phyloP scores from a whole-genome alignment of 2,329 filamentous ascomycete species.

The Ophiostoma fasciatum region DNA sequence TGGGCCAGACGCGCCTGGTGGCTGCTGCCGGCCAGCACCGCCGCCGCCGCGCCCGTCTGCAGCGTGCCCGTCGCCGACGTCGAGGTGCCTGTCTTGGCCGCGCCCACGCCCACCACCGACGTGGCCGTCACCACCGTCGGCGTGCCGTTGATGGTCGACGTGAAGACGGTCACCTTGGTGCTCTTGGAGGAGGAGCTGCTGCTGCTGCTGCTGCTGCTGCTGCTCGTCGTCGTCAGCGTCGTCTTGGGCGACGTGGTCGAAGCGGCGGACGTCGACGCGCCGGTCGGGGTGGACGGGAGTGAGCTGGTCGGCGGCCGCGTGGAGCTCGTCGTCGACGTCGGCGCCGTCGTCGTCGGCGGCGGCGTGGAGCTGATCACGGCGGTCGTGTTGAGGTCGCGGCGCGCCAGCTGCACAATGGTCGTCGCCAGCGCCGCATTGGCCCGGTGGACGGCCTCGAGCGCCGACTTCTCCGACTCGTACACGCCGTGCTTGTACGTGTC shows the following conservation, averaged over 20 bases:
- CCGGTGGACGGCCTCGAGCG: conserved; percentile 46
- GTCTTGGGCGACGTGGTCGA: conserved; percentile 9
- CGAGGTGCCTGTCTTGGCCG: conserved; percentile 15
- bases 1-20: conserved; percentile 7
- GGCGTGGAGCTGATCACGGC: conserved; percentile 17
- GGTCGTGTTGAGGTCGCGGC: conserved; percentile 33
- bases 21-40: not conserved
- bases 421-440: conserved; percentile 47
- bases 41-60: conserved; percentile 16
- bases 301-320: conserved; percentile 12
- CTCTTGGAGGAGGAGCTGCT: conserved; percentile 3
- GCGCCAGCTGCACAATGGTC: conserved; percentile 48
- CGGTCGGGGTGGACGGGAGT: not conserved
- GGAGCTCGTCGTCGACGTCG: conserved; percentile 13
- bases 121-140: conserved; percentile 33
- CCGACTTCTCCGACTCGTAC: conserved; percentile 47
- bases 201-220: conserved; percentile 6
- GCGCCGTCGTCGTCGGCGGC: conserved; percentile 10
- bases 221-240: not conserved
- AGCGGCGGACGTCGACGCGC: conserved; percentile 1
- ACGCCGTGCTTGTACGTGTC: conserved; percentile 54
- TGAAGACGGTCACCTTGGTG: conserved; percentile 21
- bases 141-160: conserved; percentile 32
- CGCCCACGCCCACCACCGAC: conserved; percentile 29
- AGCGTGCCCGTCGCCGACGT: conserved; percentile 20